Percentiles rank a stretch among this genome's conserved stretches.
phyloP scores from a whole-genome alignment of 306 rosid species.

The Lupinus albus region DNA sequence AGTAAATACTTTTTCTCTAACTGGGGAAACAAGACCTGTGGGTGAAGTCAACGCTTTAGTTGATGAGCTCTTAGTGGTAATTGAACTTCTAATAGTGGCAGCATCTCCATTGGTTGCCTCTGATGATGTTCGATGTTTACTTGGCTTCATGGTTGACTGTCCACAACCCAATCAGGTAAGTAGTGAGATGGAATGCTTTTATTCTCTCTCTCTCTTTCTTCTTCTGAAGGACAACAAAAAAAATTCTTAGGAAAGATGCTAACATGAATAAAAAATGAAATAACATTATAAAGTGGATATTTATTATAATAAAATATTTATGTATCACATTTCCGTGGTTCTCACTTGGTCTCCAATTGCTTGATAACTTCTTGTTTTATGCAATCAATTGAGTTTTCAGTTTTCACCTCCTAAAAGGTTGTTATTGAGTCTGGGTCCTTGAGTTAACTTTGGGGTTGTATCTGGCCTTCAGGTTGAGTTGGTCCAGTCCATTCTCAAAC shows the following conservation, averaged over 20 bases:
- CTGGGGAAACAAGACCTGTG: slow-evolving; percentile 69
- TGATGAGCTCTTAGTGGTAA: slow-evolving; percentile 88
- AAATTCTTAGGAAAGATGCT: slow-evolving; percentile 19
- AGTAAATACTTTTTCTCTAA: slow-evolving; percentile 68
- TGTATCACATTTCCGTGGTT: not conserved
- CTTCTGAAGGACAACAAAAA: not conserved
- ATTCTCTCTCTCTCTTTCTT: slow-evolving; percentile 19
- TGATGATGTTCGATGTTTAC: slow-evolving; percentile 77
- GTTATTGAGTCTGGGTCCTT: too few relatives aligned
- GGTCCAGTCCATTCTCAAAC: not conserved
- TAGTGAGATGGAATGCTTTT: slow-evolving; percentile 34
- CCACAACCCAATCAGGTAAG: slow-evolving; percentile 93
- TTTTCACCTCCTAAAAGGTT: not conserved
- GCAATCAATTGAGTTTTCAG: not conserved
- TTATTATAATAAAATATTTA: slow-evolving; percentile 17
- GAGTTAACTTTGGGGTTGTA: too few relatives aligned
- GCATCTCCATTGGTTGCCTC: slow-evolving; percentile 78
- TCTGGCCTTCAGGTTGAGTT: too few relatives aligned
- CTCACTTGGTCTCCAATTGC: not conserved
- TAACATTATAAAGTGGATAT: slow-evolving; percentile 14
- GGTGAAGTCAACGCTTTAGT: slow-evolving; percentile 99
- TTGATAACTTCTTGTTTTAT: not conserved
- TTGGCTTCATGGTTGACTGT: slow-evolving; percentile 88
- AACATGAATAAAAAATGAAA: slow-evolving; percentile 8
- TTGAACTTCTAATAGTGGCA: slow-evolving; percentile 86